Evolutionary conservation across 306 rosid genomes (phyloP).

Genomic region (Rosa lucieae): DNA sequence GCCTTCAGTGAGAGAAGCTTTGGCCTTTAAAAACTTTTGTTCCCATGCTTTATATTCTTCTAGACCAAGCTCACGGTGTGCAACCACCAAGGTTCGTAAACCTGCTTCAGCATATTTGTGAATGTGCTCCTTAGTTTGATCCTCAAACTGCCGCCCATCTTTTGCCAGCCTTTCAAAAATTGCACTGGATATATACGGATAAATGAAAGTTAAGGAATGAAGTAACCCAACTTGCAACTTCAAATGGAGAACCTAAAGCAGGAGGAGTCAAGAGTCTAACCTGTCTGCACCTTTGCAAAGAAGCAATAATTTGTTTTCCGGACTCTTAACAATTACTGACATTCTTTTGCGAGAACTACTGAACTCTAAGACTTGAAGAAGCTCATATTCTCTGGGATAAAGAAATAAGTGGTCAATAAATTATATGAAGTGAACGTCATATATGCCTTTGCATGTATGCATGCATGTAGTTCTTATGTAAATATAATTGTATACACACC

Average conservation of each 20-base stretch:
- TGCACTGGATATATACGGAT: slow-evolving; percentile 47
- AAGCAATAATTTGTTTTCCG: slow-evolving; percentile 60
- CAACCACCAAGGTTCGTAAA: slow-evolving; percentile 69
- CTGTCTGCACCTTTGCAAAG: slow-evolving; percentile 97
- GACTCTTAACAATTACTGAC: slow-evolving; percentile 84
- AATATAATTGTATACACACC: not conserved
- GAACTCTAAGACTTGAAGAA: slow-evolving; percentile 79
- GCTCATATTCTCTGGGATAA: slow-evolving; percentile 58
- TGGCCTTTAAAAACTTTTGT: slow-evolving; percentile 53
- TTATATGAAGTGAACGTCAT: not conserved
- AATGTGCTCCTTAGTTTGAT: slow-evolving; percentile 64
- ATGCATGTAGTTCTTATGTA: not conserved
- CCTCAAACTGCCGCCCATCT: slow-evolving; percentile 65
- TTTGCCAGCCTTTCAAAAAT: slow-evolving; percentile 74
- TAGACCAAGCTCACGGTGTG: slow-evolving; percentile 62
- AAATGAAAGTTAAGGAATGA: slow-evolving; percentile 30
- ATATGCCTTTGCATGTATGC: not conserved
- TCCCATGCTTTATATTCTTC: slow-evolving; percentile 69
- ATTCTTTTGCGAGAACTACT: slow-evolving; percentile 89
- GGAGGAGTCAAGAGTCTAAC: slow-evolving; percentile 40
- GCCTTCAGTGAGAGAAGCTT: slow-evolving; percentile 55
- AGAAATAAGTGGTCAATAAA: slow-evolving; percentile 25
- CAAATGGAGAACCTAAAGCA: slow-evolving; percentile 19
- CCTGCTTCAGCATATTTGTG: slow-evolving; percentile 84
- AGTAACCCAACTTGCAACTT: slow-evolving; percentile 28